phyloP scores from a whole-genome alignment of 2,329 filamentous ascomycete species.

The Plectosphaerella sp. region DNA sequence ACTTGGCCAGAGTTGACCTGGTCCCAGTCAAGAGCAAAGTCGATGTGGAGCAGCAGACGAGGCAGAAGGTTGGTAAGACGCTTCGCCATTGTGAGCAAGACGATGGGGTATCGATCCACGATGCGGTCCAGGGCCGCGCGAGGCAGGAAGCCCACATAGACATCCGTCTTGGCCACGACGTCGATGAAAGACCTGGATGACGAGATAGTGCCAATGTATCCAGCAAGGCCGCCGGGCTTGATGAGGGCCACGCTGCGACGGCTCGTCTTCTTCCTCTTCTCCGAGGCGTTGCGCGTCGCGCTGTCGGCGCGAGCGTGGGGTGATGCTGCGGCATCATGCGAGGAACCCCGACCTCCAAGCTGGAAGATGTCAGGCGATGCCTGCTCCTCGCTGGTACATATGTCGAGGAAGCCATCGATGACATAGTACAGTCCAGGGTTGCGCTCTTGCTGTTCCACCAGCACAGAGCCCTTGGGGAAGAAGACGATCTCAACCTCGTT shows the following conservation, averaged over 20 bases:
- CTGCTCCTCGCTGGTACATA: slow-evolving; percentile 75
- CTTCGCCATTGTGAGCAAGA: slow-evolving; percentile 94
- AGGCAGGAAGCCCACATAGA: slow-evolving; percentile 94
- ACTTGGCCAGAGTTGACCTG: slow-evolving; percentile 94
- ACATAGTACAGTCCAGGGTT: slow-evolving; percentile 97
- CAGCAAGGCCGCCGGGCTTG: slow-evolving; percentile 89
- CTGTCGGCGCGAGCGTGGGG: neutral
- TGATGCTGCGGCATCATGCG: slow-evolving; percentile 7
- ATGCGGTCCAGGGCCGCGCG: slow-evolving; percentile 82
- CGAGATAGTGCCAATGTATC: slow-evolving; percentile 90
- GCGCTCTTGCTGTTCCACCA: slow-evolving; percentile 95
- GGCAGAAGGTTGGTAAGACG: slow-evolving; percentile 85
- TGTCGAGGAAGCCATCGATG: slow-evolving; percentile 92
- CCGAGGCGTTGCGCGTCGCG: slow-evolving; percentile 11
- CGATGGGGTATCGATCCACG: slow-evolving; percentile 86
- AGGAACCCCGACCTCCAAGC: slow-evolving; percentile 26
- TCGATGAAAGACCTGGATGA: slow-evolving; percentile 96
- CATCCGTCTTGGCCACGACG: slow-evolving; percentile 94
- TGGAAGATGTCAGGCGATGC: slow-evolving; percentile 34
- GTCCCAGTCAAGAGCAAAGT: slow-evolving; percentile 97
- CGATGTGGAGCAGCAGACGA: slow-evolving; percentile 87
- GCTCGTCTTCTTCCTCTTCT: slow-evolving; percentile 40
- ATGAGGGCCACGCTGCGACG: slow-evolving; percentile 80
- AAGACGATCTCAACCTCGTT: slow-evolving; percentile 96
- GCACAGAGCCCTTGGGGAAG: slow-evolving; percentile 88